A percentile compares a stretch with the other conserved stretches of the same genome.
phyloP scores from a whole-genome alignment of 78 protist genomes.

The Dictyostelium citrinum region DNA sequence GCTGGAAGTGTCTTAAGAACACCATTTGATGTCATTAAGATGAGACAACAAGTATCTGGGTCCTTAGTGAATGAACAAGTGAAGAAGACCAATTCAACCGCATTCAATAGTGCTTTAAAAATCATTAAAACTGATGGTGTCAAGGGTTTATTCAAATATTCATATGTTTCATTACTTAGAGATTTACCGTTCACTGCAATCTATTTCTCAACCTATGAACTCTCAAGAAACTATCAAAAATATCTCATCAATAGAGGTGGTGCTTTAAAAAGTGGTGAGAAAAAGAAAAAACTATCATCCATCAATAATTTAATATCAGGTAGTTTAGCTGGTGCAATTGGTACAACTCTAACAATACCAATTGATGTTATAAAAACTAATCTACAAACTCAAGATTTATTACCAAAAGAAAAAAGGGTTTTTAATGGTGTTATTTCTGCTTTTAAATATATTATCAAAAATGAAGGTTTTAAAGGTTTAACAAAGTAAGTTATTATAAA shows the following conservation, averaged over 20 bases:
- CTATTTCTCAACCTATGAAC: slow-evolving; percentile 33
- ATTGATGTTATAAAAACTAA: slow-evolving; percentile 61
- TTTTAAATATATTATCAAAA: neutral
- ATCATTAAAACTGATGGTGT: neutral
- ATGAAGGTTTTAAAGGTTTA: slow-evolving; percentile 62
- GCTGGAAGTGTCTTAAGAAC: slow-evolving; percentile 42
- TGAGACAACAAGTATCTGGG: slow-evolving; percentile 32
- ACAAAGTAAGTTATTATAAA: slow-evolving; percentile 32
- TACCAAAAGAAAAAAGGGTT: slow-evolving; percentile 16
- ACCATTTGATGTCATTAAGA: slow-evolving; percentile 51
- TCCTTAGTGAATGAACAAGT: neutral
- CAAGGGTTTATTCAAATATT: slow-evolving; percentile 36
- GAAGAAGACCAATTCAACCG: neutral
- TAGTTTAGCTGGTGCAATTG: slow-evolving; percentile 20
- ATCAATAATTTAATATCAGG: slow-evolving; percentile 25
- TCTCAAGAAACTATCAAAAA: neutral
- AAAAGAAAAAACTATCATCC: neutral
- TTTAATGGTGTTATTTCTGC: slow-evolving; percentile 24
- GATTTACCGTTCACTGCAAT: slow-evolving; percentile 50
- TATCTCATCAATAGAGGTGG: neutral
- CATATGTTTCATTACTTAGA: slow-evolving; percentile 32
- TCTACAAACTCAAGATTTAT: slow-evolving; percentile 38
- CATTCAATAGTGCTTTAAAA: neutral
- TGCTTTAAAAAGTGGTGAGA: neutral
- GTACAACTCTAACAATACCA: slow-evolving; percentile 52